A percentile compares a stretch with the other conserved stretches of the same genome.
phyloP scores from a whole-genome alignment of 177 flowering plant species.

The Telopea speciosissima region DNA sequence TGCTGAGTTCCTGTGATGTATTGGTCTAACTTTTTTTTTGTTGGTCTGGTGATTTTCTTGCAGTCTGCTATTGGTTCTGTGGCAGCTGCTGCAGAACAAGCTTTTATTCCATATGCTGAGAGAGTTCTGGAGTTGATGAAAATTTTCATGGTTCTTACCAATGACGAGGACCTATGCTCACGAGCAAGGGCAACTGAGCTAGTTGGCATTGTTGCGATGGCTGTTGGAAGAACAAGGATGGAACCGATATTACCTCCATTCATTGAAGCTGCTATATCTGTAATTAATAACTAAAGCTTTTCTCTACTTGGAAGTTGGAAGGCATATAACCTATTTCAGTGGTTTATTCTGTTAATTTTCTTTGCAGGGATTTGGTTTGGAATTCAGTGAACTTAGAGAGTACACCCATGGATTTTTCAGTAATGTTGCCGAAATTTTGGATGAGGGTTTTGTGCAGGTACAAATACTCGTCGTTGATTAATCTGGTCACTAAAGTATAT shows the following conservation, averaged over 20 bases:
- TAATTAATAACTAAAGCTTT: conserved; percentile 21
- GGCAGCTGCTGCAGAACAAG: conserved; percentile 94
- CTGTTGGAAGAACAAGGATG: conserved; percentile 82
- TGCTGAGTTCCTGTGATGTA: conserved; percentile 1
- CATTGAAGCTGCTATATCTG: conserved; percentile 92
- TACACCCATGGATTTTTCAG: conserved; percentile 99
- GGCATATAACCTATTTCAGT: not conserved
- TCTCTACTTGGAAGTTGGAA: conserved; percentile 6
- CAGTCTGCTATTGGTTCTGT: conserved; percentile 99
- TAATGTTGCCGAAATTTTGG: conserved; percentile 89
- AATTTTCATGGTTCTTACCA: conserved; percentile 85
- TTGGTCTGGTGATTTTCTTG: conserved; percentile 16
- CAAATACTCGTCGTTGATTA: conserved; percentile 5
- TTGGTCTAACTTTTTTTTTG: not conserved
- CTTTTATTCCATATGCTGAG: conserved; percentile 89
- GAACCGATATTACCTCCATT: conserved; percentile 81
- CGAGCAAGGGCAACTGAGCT: conserved; percentile 98
- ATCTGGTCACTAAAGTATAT: not conserved
- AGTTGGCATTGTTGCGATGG: conserved; percentile 92
- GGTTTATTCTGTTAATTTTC: conserved; percentile 6
- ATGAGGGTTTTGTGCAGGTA: conserved; percentile 79
- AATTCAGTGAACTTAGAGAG: conserved; percentile 93
- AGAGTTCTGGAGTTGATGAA: conserved; percentile 91
- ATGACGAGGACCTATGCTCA: conserved; percentile 84
- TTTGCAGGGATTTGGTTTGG: conserved; percentile 84